phyloP scores from a whole-genome alignment of 192 early-diverging fungal genomes.

The Coemansia interrupta region DNA sequence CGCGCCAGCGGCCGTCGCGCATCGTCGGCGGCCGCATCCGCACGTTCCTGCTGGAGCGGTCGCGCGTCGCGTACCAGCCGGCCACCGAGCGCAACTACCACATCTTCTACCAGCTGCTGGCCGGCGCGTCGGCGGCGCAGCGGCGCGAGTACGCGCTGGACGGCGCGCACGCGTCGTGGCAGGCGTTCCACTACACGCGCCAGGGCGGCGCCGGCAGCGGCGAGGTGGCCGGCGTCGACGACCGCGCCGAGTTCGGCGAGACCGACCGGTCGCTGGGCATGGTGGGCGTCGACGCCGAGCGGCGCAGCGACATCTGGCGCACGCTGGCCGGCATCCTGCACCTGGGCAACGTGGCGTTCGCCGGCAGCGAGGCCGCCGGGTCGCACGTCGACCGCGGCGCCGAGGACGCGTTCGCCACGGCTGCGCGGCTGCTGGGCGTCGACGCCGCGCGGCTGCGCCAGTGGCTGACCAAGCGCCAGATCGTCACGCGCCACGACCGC shows the following conservation, averaged over 20 bases:
- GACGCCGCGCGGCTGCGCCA: constrained; percentile 67
- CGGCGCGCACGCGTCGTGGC: constrained; percentile 63
- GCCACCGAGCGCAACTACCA: constrained; percentile 86
- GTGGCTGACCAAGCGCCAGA: constrained; percentile 78
- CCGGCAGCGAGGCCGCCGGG: constrained; percentile 51
- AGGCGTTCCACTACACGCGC: constrained; percentile 45
- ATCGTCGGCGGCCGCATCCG: constrained; percentile 83
- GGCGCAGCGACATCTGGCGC: constrained; percentile 79
- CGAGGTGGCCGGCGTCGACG: constrained; percentile 54
- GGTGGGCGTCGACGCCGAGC: constrained; percentile 72
- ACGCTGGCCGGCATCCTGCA: constrained; percentile 85
- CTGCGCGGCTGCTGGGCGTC: constrained; percentile 81
- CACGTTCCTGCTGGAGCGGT: constrained; percentile 85
- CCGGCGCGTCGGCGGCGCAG: constrained; percentile 70
- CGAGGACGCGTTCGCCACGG: constrained; percentile 63
- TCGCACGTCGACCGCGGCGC: constrained; percentile 71
- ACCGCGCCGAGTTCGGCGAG: constrained; percentile 59
- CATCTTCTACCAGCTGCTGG: constrained; percentile 93
- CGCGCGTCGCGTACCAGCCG: constrained; percentile 65
- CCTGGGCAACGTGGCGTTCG: constrained; percentile 79
- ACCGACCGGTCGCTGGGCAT: constrained; percentile 80
- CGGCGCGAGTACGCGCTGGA: constrained; percentile 66
- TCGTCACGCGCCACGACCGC: constrained; percentile 77
- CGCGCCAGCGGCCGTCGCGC: constrained; percentile 63
- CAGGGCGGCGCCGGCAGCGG: constrained; percentile 53